These are phyloP conservation scores for Nicotiana undulata DNA, from an alignment of 257 asterid genomes.

Conservation along the genomic window DNA sequence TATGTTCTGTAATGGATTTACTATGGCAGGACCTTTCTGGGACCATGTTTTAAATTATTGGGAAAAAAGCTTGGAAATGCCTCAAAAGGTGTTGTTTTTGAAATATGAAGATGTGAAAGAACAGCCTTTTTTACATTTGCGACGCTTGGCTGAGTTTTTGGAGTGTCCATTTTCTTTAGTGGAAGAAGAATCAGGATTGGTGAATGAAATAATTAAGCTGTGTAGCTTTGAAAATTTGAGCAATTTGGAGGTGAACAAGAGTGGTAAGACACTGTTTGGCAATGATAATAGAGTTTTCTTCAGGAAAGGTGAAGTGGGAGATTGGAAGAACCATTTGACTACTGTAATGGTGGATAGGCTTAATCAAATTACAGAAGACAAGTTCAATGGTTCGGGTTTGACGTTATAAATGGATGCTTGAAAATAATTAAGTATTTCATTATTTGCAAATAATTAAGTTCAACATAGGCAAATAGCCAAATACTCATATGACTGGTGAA, in stretches of 20 bases:
- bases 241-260: slow-evolving; percentile 9
- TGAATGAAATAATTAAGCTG: neutral
- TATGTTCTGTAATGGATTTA: neutral
- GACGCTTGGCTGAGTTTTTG: neutral
- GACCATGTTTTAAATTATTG: slow-evolving; percentile 10
- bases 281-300: slow-evolving; percentile 1
- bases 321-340: slow-evolving; percentile 7
- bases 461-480: too few species aligned
- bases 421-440: too few species aligned
- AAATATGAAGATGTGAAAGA: slow-evolving; percentile 8
- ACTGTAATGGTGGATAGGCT: neutral
- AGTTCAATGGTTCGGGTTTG: neutral
- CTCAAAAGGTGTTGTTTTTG: neutral
- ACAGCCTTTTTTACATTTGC: neutral
- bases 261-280: slow-evolving; percentile 1
- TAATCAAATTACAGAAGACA: slow-evolving; percentile 1
- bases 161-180: neutral
- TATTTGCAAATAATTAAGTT: too few species aligned
- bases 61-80: neutral
- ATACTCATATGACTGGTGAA: too few species aligned
- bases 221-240: slow-evolving; percentile 13
- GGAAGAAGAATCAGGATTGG: slow-evolving; percentile 1
- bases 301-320: slow-evolving; percentile 3
- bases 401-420: neutral
- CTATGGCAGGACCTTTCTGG: slow-evolving; percentile 10